Evolutionary conservation across 352 stramenopile genomes (phyloP), one percentile per base, ranked within the genome.

Genomic region (Globisporangium parvum): DNA sequence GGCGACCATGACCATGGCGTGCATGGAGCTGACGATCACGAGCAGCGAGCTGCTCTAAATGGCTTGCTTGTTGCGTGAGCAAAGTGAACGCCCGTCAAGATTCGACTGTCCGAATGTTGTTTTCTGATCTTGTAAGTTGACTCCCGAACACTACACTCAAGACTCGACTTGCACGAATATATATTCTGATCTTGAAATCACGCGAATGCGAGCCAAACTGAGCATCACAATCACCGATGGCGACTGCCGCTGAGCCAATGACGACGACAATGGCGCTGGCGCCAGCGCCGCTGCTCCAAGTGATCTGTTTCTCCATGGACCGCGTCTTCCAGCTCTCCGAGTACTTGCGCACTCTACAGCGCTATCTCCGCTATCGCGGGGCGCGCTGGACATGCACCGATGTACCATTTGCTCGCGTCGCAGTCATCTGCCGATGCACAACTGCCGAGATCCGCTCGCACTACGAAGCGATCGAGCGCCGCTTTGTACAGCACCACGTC

Each of bases 271-370:
- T 51, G 47, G 14, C 9, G 5, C 8, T 33, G 31, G 12, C 28
- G 4, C 20, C 45, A 35, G 6, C 1, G 49, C 21, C 41, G 57
- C 57, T 49, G 62, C 65, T 84, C 31, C 69, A 75, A 42, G 60
- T 86, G 41, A 59, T 86, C 21, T 84, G 70, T 66, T 86, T 82
- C 69, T 86, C 75, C 1, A 85, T 82, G 66, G 75, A 86, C 59
- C 62, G 75, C 28, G 62, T 76, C n/a, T 86, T 84, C 52, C 75
- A 86, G 55, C 64, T 84, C 35, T 75, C 65, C 40, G 73, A 86
- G 67, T 82, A 78, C 51, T 48, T 86, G 53, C 63, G 73, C 24
- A 80, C 75, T 44, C 48, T 82, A 35, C 59, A 82, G 42, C 23
- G 57, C 41, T 59, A 76, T 52, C 12, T 74, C 39, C 35, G 59